A percentile compares a stretch with the other conserved stretches of the same genome.
These are phyloP conservation scores for Hypoxylon sp. DNA, from an alignment of 2,329 filamentous ascomycete species.

Conservation along the genomic window DNA sequence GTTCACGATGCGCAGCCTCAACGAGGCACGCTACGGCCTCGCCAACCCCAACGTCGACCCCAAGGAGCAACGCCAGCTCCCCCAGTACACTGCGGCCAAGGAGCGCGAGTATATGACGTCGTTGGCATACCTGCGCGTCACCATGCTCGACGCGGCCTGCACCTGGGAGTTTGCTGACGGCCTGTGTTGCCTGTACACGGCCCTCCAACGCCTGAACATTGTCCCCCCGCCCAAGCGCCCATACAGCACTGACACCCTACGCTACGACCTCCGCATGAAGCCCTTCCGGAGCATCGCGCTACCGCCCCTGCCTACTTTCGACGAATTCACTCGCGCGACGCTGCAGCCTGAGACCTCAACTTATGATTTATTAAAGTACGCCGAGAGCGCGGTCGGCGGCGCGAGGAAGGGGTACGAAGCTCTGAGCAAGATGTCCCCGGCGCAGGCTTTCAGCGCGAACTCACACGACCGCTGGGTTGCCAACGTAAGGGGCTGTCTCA, in stretches of 20 bases:
- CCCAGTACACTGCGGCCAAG: slow-evolving; percentile 48
- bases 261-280: slow-evolving; percentile 89
- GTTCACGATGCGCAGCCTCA: slow-evolving; percentile 64
- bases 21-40: slow-evolving; percentile 49
- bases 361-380: slow-evolving; percentile 58
- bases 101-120: slow-evolving; percentile 63
- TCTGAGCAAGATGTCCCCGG: slow-evolving; percentile 63
- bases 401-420: slow-evolving; percentile 69
- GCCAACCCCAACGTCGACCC: slow-evolving; percentile 31
- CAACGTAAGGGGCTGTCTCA: slow-evolving; percentile 70
- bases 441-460: slow-evolving; percentile 67
- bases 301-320: slow-evolving; percentile 74
- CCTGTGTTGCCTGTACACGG: slow-evolving; percentile 72
- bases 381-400: slow-evolving; percentile 60
- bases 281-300: slow-evolving; percentile 79
- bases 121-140: slow-evolving; percentile 68
- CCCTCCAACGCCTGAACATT: slow-evolving; percentile 70
- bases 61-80: slow-evolving; percentile 22
- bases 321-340: slow-evolving; percentile 66
- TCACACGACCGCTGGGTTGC: slow-evolving; percentile 72
- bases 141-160: slow-evolving; percentile 74
- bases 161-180: slow-evolving; percentile 69
- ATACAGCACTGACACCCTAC: slow-evolving; percentile 75
- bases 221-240: slow-evolving; percentile 66
- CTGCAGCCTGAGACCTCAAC: slow-evolving; percentile 56